These are phyloP conservation scores for Crithidia thermophila DNA, from an alignment of 208 protist species.

Conservation along the genomic window DNA sequence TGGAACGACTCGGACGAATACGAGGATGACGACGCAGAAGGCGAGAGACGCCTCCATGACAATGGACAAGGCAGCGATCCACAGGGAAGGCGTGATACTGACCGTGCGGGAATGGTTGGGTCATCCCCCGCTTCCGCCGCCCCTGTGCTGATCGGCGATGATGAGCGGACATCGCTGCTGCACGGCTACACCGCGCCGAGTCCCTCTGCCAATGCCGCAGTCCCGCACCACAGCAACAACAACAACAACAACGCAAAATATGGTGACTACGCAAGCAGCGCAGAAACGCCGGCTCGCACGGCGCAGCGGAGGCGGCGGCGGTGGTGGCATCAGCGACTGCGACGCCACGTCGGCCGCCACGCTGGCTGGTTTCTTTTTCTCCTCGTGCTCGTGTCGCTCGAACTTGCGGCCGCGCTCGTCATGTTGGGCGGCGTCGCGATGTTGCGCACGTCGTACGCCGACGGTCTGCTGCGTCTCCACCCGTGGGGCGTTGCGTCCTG, in stretches of 20 bases:
- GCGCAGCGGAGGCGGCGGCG: neutral
- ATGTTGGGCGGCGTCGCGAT: neutral
- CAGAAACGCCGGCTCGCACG: no score
- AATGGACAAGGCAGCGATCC: neutral
- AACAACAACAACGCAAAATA: neutral
- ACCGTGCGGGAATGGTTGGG: no score
- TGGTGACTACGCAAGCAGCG: no score
- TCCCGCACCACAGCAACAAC: neutral
- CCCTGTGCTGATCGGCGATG: neutral
- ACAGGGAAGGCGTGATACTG: neutral
- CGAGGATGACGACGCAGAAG: neutral
- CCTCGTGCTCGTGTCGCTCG: neutral
- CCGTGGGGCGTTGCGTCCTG: neutral
- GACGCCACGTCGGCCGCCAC: neutral
- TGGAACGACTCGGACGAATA: neutral
- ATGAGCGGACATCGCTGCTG: neutral
- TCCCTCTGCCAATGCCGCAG: no score
- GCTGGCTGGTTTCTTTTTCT: slow-evolving; percentile 11
- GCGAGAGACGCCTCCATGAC: no score
- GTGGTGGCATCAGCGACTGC: neutral
- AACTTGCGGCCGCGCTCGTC: neutral
- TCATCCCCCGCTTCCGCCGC: no score
- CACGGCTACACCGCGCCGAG: neutral
- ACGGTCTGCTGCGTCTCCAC: neutral
- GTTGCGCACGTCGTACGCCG: neutral